Evolutionary conservation across 2,329 filamentous ascomycete species (phyloP), one percentile per base, ranked within the genome.

Genomic region (Calycina marina): DNA sequence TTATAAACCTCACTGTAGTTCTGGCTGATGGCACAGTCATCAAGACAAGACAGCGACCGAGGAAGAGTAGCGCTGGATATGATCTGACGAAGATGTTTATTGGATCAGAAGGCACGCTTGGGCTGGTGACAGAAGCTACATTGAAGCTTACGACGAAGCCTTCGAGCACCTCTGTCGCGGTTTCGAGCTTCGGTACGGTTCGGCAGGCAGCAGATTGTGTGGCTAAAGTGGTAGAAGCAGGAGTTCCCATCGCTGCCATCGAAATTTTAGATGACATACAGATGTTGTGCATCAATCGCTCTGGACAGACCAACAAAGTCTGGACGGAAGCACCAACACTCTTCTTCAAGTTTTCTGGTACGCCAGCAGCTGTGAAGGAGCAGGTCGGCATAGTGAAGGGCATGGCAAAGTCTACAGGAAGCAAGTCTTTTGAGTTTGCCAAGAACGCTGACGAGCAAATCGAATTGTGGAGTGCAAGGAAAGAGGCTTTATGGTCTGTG

Each of bases 201-300:
- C 44, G 47, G 18, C 41, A 53, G 33, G 52, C 52, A 24, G 51
- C 52, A 2, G 46, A 77, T 49, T 92, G 83, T 52, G 85, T 90
- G 2, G 73, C 77, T 43, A 68, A 68, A 34, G 83, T 93, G 8
- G 85, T 94, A 4, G 72, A 72, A 27, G 69, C 78, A 32, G 85
- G 84, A 15, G 70, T 93, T 8, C 82, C 81, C 17, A 76, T 94
- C 25, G 85, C 86, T 1, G 86, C 86, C n/a, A 74, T 94, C 26
- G 86, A 94, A 59, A 79, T 94, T 36, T 63, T 94, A 16, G 86
- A 94, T 57, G 85, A 93, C 51, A 77, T 85, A 36, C 85, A 93
- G 60, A 94, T 94, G 70, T 62, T 59, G 45, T 69, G 66, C 51
- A 72, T 77, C 57, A 75, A 77, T 57, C 61, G 67, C 16, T 70